A percentile compares a stretch with the other conserved stretches of the same genome.
Evolutionary conservation across 208 protist genomes (phyloP).

Genomic region (Acanthamoeba healyi): DNA sequence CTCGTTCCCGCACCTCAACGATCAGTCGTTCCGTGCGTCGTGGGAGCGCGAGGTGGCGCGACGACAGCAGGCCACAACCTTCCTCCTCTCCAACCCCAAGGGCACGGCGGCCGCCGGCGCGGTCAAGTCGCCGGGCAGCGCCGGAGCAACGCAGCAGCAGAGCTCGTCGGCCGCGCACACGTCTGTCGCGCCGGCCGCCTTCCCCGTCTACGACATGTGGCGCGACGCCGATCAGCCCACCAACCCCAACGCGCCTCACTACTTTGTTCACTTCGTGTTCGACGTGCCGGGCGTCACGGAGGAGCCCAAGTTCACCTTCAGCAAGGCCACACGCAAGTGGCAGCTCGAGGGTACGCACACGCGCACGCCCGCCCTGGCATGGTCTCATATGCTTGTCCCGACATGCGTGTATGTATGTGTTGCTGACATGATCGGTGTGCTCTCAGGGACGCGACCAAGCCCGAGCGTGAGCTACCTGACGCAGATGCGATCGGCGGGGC

Average conservation of each 20-base stretch:
- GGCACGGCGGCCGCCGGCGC: background rate
- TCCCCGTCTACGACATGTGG: conserved; percentile 44
- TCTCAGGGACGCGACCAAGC: background rate
- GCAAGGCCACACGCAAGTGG: conserved; percentile 36
- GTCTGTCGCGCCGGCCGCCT: background rate
- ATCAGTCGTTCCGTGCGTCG: background rate
- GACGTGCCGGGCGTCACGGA: conserved; percentile 50
- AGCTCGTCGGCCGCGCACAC: background rate
- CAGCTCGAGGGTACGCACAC: conserved; percentile 21
- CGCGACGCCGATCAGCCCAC: conserved; percentile 21
- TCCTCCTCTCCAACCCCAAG: conserved; percentile 32
- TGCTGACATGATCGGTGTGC: background rate
- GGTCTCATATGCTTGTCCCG: too few relatives aligned
- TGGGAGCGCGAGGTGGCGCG: background rate
- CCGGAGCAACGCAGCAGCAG: background rate
- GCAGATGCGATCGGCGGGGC: background rate
- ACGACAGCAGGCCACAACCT: background rate
- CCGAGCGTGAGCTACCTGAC: background rate
- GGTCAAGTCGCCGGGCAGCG: background rate
- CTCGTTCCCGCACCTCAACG: background rate
- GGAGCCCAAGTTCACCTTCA: conserved; percentile 58
- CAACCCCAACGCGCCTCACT: conserved; percentile 35
- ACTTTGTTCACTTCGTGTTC: conserved; percentile 46
- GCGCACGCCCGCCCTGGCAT: background rate
- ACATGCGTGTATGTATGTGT: background rate